Percentiles rank a stretch among this genome's conserved stretches.
phyloP scores from a whole-genome alignment of 169 alveolate species.

The Plasmodium malariae region DNA sequence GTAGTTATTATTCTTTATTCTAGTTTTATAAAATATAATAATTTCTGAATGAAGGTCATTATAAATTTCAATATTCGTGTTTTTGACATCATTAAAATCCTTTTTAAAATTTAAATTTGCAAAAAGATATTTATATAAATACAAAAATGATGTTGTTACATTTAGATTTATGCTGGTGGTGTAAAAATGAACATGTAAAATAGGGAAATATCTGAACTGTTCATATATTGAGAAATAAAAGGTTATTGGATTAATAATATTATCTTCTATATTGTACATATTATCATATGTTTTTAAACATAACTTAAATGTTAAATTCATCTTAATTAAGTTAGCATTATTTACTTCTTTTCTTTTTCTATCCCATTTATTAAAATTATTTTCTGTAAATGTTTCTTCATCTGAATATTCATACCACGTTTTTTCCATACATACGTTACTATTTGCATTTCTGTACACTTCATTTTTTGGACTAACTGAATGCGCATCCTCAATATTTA shows the following conservation, averaged over 20 bases:
- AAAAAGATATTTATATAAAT: conserved; percentile 40
- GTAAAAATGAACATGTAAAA: conserved; percentile 25
- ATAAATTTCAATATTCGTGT: conserved; percentile 59
- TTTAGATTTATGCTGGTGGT: conserved; percentile 55
- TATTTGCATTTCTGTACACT: neutral
- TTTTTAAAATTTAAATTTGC: conserved; percentile 51
- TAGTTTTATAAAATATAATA: conserved; percentile 61
- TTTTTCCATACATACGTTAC: conserved; percentile 9
- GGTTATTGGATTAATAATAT: conserved; percentile 57
- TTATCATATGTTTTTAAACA: conserved; percentile 67
- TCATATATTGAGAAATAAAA: conserved; percentile 36
- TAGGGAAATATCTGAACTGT: conserved; percentile 48
- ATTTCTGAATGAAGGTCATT: conserved; percentile 71
- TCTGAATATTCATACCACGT: conserved; percentile 45
- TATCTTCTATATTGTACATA: conserved; percentile 72
- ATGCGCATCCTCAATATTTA: conserved; percentile 30
- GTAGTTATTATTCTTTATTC: conserved; percentile 68
- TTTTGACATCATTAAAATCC: conserved; percentile 55
- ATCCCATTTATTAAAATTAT: neutral
- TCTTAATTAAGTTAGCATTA: neutral
- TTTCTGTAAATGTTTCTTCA: conserved; percentile 7
- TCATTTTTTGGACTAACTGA: neutral
- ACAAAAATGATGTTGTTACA: conserved; percentile 60
- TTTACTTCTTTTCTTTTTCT: neutral
- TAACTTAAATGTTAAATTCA: conserved; percentile 40